Percentiles rank a stretch among this genome's conserved stretches.
These are phyloP conservation scores for Pelargonium myrrhifolium DNA, from an alignment of 441 rosid species.

Conservation along the genomic window DNA sequence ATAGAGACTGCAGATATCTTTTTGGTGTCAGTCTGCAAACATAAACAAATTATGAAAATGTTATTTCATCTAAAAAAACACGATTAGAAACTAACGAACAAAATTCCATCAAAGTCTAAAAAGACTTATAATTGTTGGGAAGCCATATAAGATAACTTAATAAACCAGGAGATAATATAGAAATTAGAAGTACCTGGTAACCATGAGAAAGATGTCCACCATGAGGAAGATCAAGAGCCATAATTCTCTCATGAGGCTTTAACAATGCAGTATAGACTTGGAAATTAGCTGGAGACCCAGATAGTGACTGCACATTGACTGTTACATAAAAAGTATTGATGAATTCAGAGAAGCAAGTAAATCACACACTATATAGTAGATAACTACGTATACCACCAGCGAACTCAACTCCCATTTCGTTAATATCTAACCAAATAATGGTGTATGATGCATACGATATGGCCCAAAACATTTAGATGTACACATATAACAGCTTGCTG, in stretches of 20 bases:
- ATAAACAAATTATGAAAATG: not conserved
- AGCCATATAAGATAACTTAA: not conserved
- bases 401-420: not conserved
- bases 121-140: not conserved
- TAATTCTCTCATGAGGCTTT: conserved; percentile 24
- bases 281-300: conserved; percentile 26
- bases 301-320: conserved; percentile 47
- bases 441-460: not conserved
- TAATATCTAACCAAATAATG: not conserved
- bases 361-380: conserved; percentile 10
- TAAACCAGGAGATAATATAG: not conserved
- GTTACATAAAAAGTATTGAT: conserved; percentile 20
- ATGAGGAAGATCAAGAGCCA: conserved; percentile 31
- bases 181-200: conserved; percentile 21
- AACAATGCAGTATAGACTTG: conserved; percentile 24
- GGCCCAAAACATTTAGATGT: not conserved
- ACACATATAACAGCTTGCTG: not conserved
- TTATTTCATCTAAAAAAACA: not conserved
- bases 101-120: not conserved
- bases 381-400: not conserved
- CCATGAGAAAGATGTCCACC: conserved; percentile 31
- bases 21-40: conserved; percentile 29
- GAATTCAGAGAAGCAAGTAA: conserved; percentile 10
- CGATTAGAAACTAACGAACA: not conserved
- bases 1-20: conserved; percentile 29